Evolutionary conservation across 2,329 filamentous ascomycete genomes (phyloP).

Genomic region (Aspergillus pseudoviridinutans): DNA sequence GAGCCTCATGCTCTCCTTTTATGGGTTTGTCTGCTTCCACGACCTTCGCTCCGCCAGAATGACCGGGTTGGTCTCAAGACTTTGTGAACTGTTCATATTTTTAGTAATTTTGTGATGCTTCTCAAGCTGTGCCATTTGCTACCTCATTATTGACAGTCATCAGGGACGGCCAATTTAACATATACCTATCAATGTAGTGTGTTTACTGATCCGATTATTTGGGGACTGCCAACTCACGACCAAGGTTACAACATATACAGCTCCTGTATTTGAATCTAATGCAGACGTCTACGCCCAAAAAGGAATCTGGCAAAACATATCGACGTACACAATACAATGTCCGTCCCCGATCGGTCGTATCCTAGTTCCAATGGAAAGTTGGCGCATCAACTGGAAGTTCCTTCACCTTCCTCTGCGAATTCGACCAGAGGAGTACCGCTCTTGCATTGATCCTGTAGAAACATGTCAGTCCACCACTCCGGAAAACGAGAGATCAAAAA

Average conservation of each 20-base stretch:
- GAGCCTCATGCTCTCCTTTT: too few species aligned
- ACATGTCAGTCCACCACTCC: constrained; percentile 19
- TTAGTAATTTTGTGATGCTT: too few species aligned
- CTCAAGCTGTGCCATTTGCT: too few species aligned
- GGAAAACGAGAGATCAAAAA: not conserved
- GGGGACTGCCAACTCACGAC: too few species aligned
- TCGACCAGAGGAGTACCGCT: constrained; percentile 70
- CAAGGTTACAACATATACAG: not conserved
- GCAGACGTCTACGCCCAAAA: not conserved
- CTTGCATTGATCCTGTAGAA: constrained; percentile 67
- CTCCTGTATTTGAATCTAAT: not conserved
- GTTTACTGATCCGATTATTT: too few species aligned
- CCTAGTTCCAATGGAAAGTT: not conserved
- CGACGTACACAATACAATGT: not conserved
- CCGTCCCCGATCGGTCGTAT: not conserved
- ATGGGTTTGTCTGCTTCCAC: too few species aligned
- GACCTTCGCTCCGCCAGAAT: too few species aligned
- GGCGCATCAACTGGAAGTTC: constrained; percentile 1
- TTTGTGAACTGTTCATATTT: too few species aligned
- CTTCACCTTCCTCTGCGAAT: constrained; percentile 54
- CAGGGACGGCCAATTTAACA: too few species aligned
- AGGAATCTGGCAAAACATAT: not conserved
- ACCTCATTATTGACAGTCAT: too few species aligned
- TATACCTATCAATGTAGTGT: too few species aligned
- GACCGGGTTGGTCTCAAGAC: too few species aligned